Evolutionary conservation across 169 alveolate genomes (phyloP), one percentile per base, ranked within the genome.

Genomic region (Cryptosporidium bovis): DNA sequence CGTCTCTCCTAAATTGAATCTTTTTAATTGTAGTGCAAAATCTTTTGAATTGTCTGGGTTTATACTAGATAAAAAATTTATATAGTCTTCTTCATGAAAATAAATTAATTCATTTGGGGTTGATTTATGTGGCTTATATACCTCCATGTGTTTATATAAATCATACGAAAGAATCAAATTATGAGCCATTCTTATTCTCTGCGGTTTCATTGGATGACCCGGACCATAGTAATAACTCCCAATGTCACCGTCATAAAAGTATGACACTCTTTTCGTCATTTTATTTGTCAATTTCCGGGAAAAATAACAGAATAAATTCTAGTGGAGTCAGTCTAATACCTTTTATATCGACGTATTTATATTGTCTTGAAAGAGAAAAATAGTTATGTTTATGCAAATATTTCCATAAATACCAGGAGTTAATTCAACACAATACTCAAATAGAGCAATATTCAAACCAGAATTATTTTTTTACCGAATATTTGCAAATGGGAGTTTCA

Each of bases 191-290:
- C 99, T 95, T 16, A 98, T 98, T 89, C 99, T 90, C 90, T 97
- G 99, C 6, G 99, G 99, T 89, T 98, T 98, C 99, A 98, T 98
- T n/a, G 99, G 99, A 90, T 98, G 99, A 4, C 99, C 99, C 13
- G 98, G 97, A 8, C 99, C 99, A 91, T 98, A 98, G 92, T 98
- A 97, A 90, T 94, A 98, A 58, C 98, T 95, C 8, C 99, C 99
- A 40, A 96, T 96, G 69, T 97, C 98, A 33, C 98, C 98, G 93
- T 94, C 98, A 66, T 96, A 95, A 68, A 95, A 95, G 91, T 96
- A 96, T 1, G 97, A 93, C 51, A 95, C 97, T 60, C 97, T 91
- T 66, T 92, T 92, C 58, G 90, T 91, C 92, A 91, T 93, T 51
- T 34, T 55, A 62, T 20, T 62, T 2, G 33, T 20, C 0, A 20